Evolutionary conservation across 768 basidiomycete species (phyloP), one percentile per base, ranked within the genome.

Genomic region (Gymnopilus junonius): DNA sequence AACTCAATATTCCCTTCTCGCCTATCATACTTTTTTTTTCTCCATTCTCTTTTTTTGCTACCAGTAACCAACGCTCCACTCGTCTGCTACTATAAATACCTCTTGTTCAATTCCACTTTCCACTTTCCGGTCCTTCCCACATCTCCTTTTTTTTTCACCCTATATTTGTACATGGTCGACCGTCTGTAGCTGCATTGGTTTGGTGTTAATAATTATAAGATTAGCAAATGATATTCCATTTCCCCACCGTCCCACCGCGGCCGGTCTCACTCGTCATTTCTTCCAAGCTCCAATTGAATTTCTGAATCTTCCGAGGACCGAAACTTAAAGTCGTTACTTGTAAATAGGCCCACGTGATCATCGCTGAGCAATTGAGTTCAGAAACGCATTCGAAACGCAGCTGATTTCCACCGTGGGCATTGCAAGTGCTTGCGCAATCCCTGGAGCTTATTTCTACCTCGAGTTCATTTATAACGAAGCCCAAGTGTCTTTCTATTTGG

Each of bases 101-200:
- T n/a, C n/a, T n/a, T n/a, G n/a, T n/a, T n/a, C 37, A 14, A 39
- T 5, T 39, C n/a, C 37, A 39, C 4, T 12, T 39, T 17, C 12
- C 37, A 39, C 11, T 3, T 39, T 14, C 37, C 12, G 61, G n/a
- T n/a, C 61, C 61, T 56, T 65, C 45, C 31, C 42, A 14, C 37
- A 39, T 39, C 37, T n/a, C n/a, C n/a, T n/a, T n/a, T n/a, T n/a
- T 39, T 39, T 39, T 39, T 39, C 17, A 5, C 37, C 37, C 12
- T 10, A 10, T 39, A 14, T 42, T 42, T 42, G 40, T 42, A n/a
- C n/a, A n/a, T n/a, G n/a, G n/a, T 42, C 17, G 40, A 42, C 17
- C 5, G n/a, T n/a, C n/a, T n/a, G 40, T 42, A 20, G 40, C 40
- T 42, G 17, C 40, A 42, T n/a, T 40, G 39, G 20, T 40, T 40